Base-by-base conservation (phyloP, 345 rosid genomes). In the Populus deltoides region DNA sequence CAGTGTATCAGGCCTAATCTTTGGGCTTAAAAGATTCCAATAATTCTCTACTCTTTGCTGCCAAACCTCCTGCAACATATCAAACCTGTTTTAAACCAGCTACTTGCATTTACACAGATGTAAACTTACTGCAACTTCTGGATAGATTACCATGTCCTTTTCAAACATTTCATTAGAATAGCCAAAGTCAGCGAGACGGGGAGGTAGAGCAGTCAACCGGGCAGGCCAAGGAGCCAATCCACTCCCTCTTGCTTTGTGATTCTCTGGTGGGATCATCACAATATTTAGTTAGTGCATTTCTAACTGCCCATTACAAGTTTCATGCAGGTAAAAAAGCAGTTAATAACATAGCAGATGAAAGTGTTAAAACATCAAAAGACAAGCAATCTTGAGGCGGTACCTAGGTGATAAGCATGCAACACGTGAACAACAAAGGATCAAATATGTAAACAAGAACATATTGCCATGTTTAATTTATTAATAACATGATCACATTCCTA, bases 211-310 rank as follows among this genome's bases (percentile, higher is more conserved):
- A 62, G 90, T 92, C 86, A 90, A 74, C 71, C 99, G 88, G 75
- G 97, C 92, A 22, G 99, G 99, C 99, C 99, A 96, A 39, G 99
- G 97, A 77, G 97, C 94, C 87, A 96, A 89, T 39, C 92, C 97
- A 85, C 97, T 92, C 67, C 97, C 99, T 82, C 87, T 86, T 27
- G 83, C 89, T 81, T 77, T 85, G 77, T 55, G 61, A 55, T 55
- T 55, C 11, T 55, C 61, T 55, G 61, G n/a, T 47, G 53, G 53
- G 17, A 47, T 20, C 61, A 55, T 22, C 61, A 55, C 10, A 18
- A 55, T 22, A 22, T 55, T 55, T 55, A 55, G 61, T 55, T 55
- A 55, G 24, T 22, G 61, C 61, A 55, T 55, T 55, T 53, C 24
- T 53, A 53, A 53, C 61, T 2, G n/a, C 61, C n/a, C n/a, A 8